phyloP scores from a whole-genome alignment of 208 protist species.

The Trypanosoma cruzi region DNA sequence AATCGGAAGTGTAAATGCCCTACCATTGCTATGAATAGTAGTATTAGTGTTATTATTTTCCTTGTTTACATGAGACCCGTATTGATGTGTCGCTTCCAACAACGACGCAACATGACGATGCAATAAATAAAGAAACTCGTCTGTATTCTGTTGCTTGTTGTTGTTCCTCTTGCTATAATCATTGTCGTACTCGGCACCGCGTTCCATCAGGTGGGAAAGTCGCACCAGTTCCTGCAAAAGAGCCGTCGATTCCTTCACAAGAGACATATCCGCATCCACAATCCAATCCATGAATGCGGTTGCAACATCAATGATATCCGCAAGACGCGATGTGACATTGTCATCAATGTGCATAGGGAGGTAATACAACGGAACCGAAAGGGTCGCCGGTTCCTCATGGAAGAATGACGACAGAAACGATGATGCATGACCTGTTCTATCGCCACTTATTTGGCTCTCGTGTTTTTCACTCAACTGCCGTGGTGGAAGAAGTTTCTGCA shows the following conservation, averaged over 20 bases:
- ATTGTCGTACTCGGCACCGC: not conserved
- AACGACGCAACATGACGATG: not conserved
- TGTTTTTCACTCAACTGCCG: not conserved
- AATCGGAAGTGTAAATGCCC: not conserved
- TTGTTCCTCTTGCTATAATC: not conserved
- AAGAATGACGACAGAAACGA: not conserved
- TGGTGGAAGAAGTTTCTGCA: not conserved
- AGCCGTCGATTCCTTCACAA: slow-evolving; percentile 16
- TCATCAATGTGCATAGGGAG: slow-evolving; percentile 37
- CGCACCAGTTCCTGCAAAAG: slow-evolving; percentile 20
- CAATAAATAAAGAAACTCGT: slow-evolving; percentile 8
- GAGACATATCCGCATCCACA: slow-evolving; percentile 23
- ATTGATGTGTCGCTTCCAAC: not conserved
- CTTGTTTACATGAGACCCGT: not conserved
- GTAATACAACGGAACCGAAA: slow-evolving; percentile 58
- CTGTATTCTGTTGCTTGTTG: not conserved
- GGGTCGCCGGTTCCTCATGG: slow-evolving; percentile 3
- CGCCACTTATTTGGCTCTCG: not conserved
- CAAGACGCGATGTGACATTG: slow-evolving; percentile 37
- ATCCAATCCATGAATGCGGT: slow-evolving; percentile 36
- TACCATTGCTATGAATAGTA: not conserved
- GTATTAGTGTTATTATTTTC: not conserved
- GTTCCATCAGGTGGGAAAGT: slow-evolving; percentile 10
- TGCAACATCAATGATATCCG: slow-evolving; percentile 24
- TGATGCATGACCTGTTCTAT: not conserved